Evolutionary conservation across 352 stramenopile genomes (phyloP).

Genomic region (Globisporangium cederbergense): DNA sequence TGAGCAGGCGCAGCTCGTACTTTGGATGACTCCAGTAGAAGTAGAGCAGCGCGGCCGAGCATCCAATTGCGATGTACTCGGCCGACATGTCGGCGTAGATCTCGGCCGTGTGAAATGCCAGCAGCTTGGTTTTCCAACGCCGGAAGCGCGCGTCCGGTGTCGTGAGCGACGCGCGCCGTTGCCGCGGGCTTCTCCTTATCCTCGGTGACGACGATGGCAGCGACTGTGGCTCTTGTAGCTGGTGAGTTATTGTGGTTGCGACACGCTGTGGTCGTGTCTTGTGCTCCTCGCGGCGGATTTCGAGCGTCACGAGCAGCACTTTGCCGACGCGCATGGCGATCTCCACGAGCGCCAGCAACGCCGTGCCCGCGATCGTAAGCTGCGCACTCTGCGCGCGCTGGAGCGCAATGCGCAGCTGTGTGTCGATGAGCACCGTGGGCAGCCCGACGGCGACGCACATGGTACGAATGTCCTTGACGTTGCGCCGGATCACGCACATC

Average conservation of each 20-base stretch:
- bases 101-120: constrained; percentile 26
- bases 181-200: background rate
- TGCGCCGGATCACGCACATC: constrained; percentile 18
- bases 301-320: constrained; percentile 14
- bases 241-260: background rate
- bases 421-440: constrained; percentile 28
- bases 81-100: constrained; percentile 31
- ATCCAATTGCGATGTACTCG: constrained; percentile 46
- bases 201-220: background rate
- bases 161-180: constrained; percentile 3
- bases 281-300: constrained; percentile 10
- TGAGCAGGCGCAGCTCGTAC: constrained; percentile 18
- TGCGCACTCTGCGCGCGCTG: constrained; percentile 14
- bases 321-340: constrained; percentile 25
- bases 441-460: constrained; percentile 25
- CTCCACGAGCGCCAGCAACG: constrained; percentile 26
- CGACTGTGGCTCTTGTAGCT: background rate
- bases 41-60: constrained; percentile 25
- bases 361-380: constrained; percentile 19
- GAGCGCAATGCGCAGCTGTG: constrained; percentile 23
- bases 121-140: constrained; percentile 17
- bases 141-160: constrained; percentile 6
- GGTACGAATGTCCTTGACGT: constrained; percentile 12
- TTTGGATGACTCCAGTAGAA: constrained; percentile 30
- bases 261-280: background rate